Base-by-base conservation (phyloP, 306 rosid species). In the Vigna angularis region DNA sequence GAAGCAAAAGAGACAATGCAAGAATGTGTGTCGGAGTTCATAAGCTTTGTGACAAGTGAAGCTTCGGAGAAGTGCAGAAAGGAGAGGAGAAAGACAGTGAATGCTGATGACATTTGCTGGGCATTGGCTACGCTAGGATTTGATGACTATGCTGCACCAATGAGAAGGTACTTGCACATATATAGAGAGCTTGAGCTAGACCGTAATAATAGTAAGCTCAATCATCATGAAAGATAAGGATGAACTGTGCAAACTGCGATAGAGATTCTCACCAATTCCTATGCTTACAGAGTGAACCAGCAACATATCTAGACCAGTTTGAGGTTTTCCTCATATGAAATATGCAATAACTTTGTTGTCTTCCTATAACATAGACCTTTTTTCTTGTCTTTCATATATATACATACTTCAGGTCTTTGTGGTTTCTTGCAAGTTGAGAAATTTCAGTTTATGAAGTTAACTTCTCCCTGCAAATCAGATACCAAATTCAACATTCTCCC, bases 1-100 rank as follows among this genome's bases (percentile, higher is more conserved):
- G 98, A 93, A 67, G 91, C 89, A 2, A 93, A 93, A 79, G 98
- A 93, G 45, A 93, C 93, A 30, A 93, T 88, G 98, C 98, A 93
- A n/a, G 96, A 93, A 70, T 93, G 96, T 15, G 98, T 85, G 52
- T 93, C 98, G 0, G 97, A 89, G 90, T 93, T 91, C 89, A 88
- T 93, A 59, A 87, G 97, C 79, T 93, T 91, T 10, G 98, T 89
- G 5, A 93, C 98, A 0, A 91, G 98, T 16, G 97, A 93, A 38
- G 98, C 98, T 0, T 89, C 98, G 0, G 97, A 93, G 11, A 93
- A 88, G 86, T 91, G 98, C 66, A 85, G 90, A 65, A 88, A 91
- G 69, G 98, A 93, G 84, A 93, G 90, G 92, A 78, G 98, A 18
- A 93, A 91, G 92, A 93, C 98, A 0, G 93, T 91, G 40, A 93